A percentile compares a stretch with the other conserved stretches of the same genome.
These are phyloP conservation scores for Anthracocystis setariae DNA, from an alignment of 1,284 basidiomycete genomes.

Conservation along the genomic window DNA sequence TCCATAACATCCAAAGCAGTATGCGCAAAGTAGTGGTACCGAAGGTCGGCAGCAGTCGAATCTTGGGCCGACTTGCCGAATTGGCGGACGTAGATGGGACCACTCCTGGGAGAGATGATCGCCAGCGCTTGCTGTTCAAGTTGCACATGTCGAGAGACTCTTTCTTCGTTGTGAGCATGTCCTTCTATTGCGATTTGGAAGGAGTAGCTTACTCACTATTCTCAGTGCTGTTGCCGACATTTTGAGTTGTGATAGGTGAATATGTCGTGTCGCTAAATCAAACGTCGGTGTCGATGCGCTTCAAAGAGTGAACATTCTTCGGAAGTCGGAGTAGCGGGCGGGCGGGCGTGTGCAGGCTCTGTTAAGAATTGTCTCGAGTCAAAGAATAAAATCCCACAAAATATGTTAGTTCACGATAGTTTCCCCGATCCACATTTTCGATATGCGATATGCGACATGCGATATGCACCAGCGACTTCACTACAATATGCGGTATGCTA, in stretches of 20 bases:
- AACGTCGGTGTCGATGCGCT: no score
- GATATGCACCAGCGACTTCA: no score
- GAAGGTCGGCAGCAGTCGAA: slow-evolving; percentile 26
- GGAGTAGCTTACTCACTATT: slow-evolving; percentile 35
- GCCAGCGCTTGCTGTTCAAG: slow-evolving; percentile 40
- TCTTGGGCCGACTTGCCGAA: slow-evolving; percentile 19
- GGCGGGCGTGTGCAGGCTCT: no score
- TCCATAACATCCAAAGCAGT: slow-evolving; percentile 67
- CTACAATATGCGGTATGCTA: no score
- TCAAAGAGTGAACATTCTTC: no score
- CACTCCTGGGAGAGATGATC: slow-evolving; percentile 47
- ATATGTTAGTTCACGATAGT: no score
- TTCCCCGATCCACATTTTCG: no score
- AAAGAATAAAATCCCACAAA: no score
- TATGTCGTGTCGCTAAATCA: not conserved
- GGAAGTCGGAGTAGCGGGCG: no score
- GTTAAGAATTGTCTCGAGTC: no score
- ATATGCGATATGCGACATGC: no score
- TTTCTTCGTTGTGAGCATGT: not conserved
- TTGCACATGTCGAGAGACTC: not conserved
- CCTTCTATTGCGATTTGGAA: no score
- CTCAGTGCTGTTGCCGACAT: slow-evolving; percentile 25
- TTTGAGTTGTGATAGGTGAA: not conserved
- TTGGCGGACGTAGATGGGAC: slow-evolving; percentile 50
- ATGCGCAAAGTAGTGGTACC: slow-evolving; percentile 67